Conservation (phyloP, 1,284 basidiomycete species). For the Trametes hirsuta region DNA sequence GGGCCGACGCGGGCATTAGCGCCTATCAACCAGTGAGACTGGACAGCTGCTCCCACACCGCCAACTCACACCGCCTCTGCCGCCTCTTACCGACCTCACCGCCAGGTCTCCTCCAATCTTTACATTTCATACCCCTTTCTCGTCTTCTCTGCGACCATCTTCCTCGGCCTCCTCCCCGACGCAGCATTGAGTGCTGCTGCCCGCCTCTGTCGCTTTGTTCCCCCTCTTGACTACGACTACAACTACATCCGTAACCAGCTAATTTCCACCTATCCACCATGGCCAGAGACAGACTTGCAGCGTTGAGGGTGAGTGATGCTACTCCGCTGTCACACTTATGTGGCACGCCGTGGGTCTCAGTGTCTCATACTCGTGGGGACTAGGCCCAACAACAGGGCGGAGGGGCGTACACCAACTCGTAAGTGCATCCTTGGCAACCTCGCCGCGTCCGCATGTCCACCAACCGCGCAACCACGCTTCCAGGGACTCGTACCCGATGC, state of each 20-base stretch:
- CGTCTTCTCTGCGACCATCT: slow-evolving; percentile 21
- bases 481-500: slow-evolving; percentile 71
- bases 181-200: slow-evolving; percentile 39
- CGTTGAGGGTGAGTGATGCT: slow-evolving; percentile 63
- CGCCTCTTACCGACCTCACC: slow-evolving; percentile 11
- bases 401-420: slow-evolving; percentile 53
- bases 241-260: slow-evolving; percentile 17
- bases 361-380: slow-evolving; percentile 13
- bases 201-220: slow-evolving; percentile 6
- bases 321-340: slow-evolving; percentile 5
- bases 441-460: slow-evolving; percentile 2
- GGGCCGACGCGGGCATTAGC: slow-evolving; percentile 13
- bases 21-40: slow-evolving; percentile 14
- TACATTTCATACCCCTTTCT: slow-evolving; percentile 20
- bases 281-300: slow-evolving; percentile 83
- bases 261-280: slow-evolving; percentile 44
- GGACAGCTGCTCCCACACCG: slow-evolving; percentile 17
- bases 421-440: slow-evolving; percentile 32
- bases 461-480: slow-evolving; percentile 15
- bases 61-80: slow-evolving; percentile 24
- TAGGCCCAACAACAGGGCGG: slow-evolving; percentile 71
- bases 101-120: slow-evolving; percentile 19
- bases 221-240: slow-evolving; percentile 10
- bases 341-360: not conserved
- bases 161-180: slow-evolving; percentile 20